A percentile compares a stretch with the other conserved stretches of the same genome.
These are phyloP conservation scores for Cutaneotrichosporon sp. DNA, from an alignment of 1,284 basidiomycete genomes.

Conservation along the genomic window DNA sequence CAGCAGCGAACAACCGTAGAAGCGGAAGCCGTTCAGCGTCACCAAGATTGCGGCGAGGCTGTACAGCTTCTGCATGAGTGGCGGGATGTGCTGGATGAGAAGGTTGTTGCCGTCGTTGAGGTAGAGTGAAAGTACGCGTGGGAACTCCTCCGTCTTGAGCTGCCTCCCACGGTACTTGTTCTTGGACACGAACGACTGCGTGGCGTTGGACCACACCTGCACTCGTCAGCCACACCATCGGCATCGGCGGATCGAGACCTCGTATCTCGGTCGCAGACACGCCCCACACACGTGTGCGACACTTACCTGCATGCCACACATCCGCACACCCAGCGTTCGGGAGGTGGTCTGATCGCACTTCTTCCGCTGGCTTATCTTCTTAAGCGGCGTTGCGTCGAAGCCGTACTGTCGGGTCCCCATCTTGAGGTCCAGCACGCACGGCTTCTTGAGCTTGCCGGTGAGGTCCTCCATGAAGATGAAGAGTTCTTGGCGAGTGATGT, in stretches of 20 bases:
- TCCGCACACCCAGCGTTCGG: conserved; percentile 81
- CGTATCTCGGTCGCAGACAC: background rate
- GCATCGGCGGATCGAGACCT: no score
- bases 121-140: conserved; percentile 77
- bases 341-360: conserved; percentile 98
- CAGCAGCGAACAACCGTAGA: conserved; percentile 96
- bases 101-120: conserved; percentile 80
- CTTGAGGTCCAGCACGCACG: conserved; percentile 97
- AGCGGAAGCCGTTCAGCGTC: conserved; percentile 86
- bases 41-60: conserved; percentile 88
- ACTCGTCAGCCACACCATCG: background rate
- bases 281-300: background rate
- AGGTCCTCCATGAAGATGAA: conserved; percentile 99
- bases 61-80: conserved; percentile 87
- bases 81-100: conserved; percentile 88
- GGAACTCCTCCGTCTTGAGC: conserved; percentile 81
- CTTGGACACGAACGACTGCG: conserved; percentile 82
- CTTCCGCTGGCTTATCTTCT: conserved; percentile 97
- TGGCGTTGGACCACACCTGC: conserved; percentile 85
- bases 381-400: conserved; percentile 85
- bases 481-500: conserved; percentile 82
- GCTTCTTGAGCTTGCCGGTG: conserved; percentile 87
- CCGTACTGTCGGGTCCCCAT: conserved; percentile 99
- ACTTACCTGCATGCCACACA: conserved; percentile 98
- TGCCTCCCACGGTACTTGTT: conserved; percentile 97